Evolutionary conservation across 164 flowering plant genomes (phyloP).

Genomic region (Sextonia rubra): DNA sequence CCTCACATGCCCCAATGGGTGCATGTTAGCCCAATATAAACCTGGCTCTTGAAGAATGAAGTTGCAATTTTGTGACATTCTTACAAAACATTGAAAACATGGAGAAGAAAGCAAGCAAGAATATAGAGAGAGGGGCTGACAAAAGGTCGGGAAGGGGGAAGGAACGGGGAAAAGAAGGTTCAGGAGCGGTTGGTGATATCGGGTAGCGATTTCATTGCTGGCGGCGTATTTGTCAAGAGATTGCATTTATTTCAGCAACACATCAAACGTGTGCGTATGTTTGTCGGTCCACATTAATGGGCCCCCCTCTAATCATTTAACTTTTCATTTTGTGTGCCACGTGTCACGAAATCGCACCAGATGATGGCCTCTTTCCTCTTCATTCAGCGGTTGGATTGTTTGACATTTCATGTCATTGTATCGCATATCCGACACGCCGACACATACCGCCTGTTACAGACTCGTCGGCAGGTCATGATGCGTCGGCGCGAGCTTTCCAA

Average conservation of each 20-base stretch:
- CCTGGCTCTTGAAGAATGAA: not conserved
- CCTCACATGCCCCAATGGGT: too few relatives aligned
- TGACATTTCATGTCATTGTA: not conserved
- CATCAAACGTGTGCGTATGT: not conserved
- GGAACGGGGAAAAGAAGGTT: not conserved
- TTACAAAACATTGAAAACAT: too few relatives aligned
- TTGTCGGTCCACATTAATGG: conserved; percentile 5
- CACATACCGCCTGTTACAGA: not conserved
- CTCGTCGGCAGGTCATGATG: not conserved
- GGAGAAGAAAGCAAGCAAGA: too few relatives aligned
- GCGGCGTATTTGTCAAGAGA: conserved; percentile 4
- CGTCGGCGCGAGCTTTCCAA: not conserved
- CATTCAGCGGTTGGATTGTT: not conserved
- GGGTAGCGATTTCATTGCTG: not conserved
- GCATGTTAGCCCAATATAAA: too few relatives aligned
- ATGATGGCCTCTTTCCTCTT: not conserved
- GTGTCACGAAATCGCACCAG: not conserved
- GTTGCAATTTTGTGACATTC: not conserved
- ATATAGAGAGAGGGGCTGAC: too few relatives aligned
- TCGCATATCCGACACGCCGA: not conserved
- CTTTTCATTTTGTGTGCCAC: not conserved
- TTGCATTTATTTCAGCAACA: not conserved
- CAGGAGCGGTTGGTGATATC: not conserved
- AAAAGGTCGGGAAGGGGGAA: not conserved
- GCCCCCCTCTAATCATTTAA: conserved; percentile 2